These are phyloP conservation scores for Xylaria bambusicola DNA, from an alignment of 495 filamentous ascomycete genomes.

Conservation along the genomic window DNA sequence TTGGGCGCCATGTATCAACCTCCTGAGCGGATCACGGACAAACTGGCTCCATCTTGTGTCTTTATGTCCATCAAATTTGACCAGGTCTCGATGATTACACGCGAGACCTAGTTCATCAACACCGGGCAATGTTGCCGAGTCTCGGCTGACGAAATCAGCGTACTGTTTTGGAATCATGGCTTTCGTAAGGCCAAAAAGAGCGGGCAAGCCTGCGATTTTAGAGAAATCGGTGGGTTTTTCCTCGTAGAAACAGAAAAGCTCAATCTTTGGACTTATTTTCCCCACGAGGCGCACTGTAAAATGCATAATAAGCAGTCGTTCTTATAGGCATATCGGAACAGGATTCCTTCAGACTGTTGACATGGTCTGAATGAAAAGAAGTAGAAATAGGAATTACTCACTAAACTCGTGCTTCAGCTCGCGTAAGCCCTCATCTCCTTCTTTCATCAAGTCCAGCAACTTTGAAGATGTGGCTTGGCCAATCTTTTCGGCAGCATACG, in stretches of 20 bases:
- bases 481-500: conserved; percentile 30
- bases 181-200: conserved; percentile 29
- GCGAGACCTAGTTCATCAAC: conserved; percentile 34
- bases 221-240: conserved; percentile 35
- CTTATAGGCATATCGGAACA: neutral
- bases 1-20: conserved; percentile 35
- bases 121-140: conserved; percentile 38
- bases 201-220: conserved; percentile 27
- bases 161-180: conserved; percentile 26
- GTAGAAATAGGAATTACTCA: neutral
- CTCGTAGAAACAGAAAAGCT: conserved; percentile 35
- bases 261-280: conserved; percentile 33
- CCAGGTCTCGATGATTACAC: conserved; percentile 36
- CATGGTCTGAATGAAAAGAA: neutral
- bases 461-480: conserved; percentile 31
- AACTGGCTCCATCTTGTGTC: conserved; percentile 34
- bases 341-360: neutral
- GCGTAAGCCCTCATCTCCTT: conserved; percentile 31
- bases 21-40: conserved; percentile 33
- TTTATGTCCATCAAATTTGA: conserved; percentile 38
- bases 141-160: conserved; percentile 34
- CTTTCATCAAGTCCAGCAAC: conserved; percentile 37
- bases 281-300: conserved; percentile 25
- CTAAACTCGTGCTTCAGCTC: conserved; percentile 37
- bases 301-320: neutral